Percentiles rank a stretch among this genome's conserved stretches.
Evolutionary conservation across 805 yeast genomes (phyloP).

Genomic region (Candida verbasci): DNA sequence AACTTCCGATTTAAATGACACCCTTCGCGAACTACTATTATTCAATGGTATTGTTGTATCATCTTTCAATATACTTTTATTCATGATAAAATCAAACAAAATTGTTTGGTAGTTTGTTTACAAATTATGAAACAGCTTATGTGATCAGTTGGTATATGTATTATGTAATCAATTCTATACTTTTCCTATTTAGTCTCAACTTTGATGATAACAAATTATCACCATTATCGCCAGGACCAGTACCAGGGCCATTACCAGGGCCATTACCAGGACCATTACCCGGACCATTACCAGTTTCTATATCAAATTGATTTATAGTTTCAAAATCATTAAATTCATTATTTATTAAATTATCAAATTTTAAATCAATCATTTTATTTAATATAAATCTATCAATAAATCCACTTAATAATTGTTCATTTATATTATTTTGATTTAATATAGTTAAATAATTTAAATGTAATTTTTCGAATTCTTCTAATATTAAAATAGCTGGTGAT

Average conservation of each 20-base stretch:
- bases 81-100: neutral
- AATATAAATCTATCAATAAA: slow-evolving; percentile 36
- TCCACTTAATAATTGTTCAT: slow-evolving; percentile 23
- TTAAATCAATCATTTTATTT: slow-evolving; percentile 21
- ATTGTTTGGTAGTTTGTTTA: neutral
- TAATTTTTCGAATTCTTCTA: slow-evolving; percentile 37
- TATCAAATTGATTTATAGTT: slow-evolving; percentile 1
- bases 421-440: slow-evolving; percentile 14
- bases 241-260: no score
- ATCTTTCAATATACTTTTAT: slow-evolving; percentile 21
- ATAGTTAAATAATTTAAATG: slow-evolving; percentile 33
- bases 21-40: slow-evolving; percentile 47
- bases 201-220: neutral
- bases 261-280: no score
- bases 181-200: slow-evolving; percentile 17
- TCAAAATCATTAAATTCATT: slow-evolving; percentile 16
- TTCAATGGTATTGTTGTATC: slow-evolving; percentile 18
- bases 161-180: slow-evolving; percentile 28
- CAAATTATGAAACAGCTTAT: no score
- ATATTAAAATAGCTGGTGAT: slow-evolving; percentile 26
- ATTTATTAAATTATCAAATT: no score
- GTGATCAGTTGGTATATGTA: no score
- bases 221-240: no score
- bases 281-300: slow-evolving; percentile 3
- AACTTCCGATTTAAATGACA: slow-evolving; percentile 74